These are phyloP conservation scores for Tothia fuscella DNA, from an alignment of 2,329 filamentous ascomycete species.

Conservation along the genomic window DNA sequence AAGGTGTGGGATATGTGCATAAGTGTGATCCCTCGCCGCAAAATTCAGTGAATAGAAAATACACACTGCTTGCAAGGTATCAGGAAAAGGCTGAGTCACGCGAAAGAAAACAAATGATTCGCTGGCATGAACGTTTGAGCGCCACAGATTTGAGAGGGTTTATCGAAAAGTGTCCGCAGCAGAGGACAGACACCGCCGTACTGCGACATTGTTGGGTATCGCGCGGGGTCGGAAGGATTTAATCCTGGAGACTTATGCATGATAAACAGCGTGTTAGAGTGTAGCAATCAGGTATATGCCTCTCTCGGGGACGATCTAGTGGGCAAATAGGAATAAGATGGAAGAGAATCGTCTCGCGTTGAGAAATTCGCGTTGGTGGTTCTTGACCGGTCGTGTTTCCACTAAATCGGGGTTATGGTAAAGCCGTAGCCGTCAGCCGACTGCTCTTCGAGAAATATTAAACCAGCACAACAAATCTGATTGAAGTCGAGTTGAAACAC, in stretches of 20 bases:
- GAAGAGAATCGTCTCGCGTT: not conserved
- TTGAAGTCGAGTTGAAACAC: not conserved
- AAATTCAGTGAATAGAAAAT: not conserved
- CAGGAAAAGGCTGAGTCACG: constrained; percentile 7
- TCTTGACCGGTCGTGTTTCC: not conserved
- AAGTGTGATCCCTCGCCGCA: not conserved
- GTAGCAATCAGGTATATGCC: not conserved
- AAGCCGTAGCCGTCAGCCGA: not conserved
- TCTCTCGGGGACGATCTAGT: not conserved
- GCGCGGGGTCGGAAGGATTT: too few relatives aligned
- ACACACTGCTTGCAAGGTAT: too few relatives aligned
- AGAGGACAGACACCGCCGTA: not conserved
- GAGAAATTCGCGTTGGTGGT: not conserved
- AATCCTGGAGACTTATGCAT: not conserved
- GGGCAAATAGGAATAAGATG: not conserved
- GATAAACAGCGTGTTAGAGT: not conserved
- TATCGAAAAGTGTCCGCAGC: not conserved
- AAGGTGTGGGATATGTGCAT: not conserved
- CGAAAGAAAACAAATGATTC: not conserved
- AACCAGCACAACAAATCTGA: not conserved
- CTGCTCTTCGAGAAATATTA: not conserved
- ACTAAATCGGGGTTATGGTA: not conserved
- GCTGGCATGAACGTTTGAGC: not conserved
- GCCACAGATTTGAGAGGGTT: not conserved
- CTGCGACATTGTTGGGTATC: not conserved